Conservation (phyloP, 345 rosid genomes). For the Corchorus olitorius region DNA sequence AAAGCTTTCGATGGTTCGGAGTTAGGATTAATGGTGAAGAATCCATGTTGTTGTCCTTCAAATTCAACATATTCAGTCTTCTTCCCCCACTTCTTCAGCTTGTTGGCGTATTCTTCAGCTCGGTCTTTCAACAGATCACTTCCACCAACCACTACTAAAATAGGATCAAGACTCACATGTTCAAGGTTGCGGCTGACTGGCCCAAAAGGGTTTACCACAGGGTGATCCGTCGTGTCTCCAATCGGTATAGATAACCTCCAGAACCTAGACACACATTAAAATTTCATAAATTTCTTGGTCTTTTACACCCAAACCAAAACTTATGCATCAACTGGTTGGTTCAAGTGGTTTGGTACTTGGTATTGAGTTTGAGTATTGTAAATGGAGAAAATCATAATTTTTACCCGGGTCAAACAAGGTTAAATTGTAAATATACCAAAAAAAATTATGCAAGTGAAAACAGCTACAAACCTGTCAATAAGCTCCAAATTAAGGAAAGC, state of each 20-base stretch:
- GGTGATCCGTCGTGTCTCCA: conserved; percentile 60
- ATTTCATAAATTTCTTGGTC: too few species aligned
- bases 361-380: too few species aligned
- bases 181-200: conserved; percentile 42
- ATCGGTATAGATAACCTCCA: conserved; percentile 60
- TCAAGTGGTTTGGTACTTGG: too few species aligned
- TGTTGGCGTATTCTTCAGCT: conserved; percentile 44
- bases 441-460: background rate
- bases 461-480: conserved; percentile 48
- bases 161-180: conserved; percentile 40
- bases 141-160: conserved; percentile 53
- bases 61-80: conserved; percentile 52
- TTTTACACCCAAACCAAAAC: too few species aligned
- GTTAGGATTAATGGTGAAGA: conserved; percentile 57
- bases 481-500: conserved; percentile 64
- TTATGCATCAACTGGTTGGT: too few species aligned
- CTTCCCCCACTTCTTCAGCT: conserved; percentile 44
- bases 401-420: too few species aligned
- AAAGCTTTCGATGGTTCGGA: conserved; percentile 38
- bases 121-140: conserved; percentile 57
- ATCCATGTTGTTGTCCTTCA: conserved; percentile 58
- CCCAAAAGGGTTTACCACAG: conserved; percentile 62
- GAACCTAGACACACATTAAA: conserved; percentile 31
- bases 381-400: too few species aligned
- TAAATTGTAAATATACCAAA: too few species aligned